Conservation (phyloP, 768 basidiomycete species). For the Trametes coccinea region DNA sequence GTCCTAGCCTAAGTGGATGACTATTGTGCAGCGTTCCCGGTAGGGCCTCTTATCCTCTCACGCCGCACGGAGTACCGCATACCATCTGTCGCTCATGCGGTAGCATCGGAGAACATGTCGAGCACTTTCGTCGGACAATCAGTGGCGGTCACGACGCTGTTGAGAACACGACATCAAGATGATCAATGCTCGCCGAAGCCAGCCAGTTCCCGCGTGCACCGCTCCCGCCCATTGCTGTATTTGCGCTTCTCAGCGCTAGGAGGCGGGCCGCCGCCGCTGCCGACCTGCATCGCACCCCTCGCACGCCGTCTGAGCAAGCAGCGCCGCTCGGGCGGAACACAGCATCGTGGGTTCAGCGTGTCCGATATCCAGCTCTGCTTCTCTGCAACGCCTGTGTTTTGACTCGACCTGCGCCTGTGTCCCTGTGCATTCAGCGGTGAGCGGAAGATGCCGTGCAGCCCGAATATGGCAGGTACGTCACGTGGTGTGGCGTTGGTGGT, state of each 20-base stretch:
- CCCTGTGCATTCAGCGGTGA: too few species aligned
- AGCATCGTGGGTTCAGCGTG: slow-evolving; percentile 22
- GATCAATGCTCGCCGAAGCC: slow-evolving; percentile 13
- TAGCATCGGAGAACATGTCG: not conserved
- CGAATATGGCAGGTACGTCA: slow-evolving; percentile 7
- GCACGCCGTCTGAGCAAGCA: not conserved
- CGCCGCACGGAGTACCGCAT: not conserved
- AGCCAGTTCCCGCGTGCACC: not conserved
- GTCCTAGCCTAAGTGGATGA: slow-evolving; percentile 2
- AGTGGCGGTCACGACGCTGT: slow-evolving; percentile 11
- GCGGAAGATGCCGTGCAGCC: slow-evolving; percentile 1
- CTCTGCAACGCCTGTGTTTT: not conserved
- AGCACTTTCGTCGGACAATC: not conserved
- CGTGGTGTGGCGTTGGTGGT: slow-evolving; percentile 18
- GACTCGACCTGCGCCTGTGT: not conserved
- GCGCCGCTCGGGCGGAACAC: slow-evolving; percentile 23
- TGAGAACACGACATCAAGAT: slow-evolving; percentile 10
- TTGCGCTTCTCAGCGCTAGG: not conserved
- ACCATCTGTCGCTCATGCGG: not conserved
- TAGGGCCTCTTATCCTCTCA: not conserved
- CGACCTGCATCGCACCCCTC: not conserved
- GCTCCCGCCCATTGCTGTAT: not conserved
- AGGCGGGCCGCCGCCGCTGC: not conserved
- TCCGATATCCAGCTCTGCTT: not conserved
- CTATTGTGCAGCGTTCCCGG: slow-evolving; percentile 8